These are phyloP conservation scores for Kurtzmaniella quercitrusa DNA, from an alignment of 1,139 yeast genomes.

Conservation along the genomic window DNA sequence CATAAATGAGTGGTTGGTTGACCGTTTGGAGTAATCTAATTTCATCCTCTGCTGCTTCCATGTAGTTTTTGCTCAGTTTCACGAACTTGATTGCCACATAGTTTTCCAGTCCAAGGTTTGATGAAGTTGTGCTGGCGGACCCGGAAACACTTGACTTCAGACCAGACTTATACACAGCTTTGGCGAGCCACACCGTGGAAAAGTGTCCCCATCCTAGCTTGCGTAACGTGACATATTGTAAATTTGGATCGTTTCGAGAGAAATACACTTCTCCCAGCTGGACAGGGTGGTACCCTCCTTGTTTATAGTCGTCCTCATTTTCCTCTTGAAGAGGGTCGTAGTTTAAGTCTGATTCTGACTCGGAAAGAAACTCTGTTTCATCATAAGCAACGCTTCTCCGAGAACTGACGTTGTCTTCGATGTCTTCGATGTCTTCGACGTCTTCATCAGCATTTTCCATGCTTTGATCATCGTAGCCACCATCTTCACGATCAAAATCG, in stretches of 20 bases:
- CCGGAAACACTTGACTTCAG: not conserved
- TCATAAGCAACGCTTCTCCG: not conserved
- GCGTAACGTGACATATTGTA: constrained; percentile 30
- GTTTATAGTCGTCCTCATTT: constrained; percentile 31
- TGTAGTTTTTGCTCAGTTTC: constrained; percentile 34
- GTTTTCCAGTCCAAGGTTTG: constrained; percentile 11
- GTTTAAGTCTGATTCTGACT: constrained; percentile 24
- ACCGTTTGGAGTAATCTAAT: constrained; percentile 26
- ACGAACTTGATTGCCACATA: constrained; percentile 44
- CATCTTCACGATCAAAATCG: not conserved
- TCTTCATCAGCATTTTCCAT: constrained; percentile 2
- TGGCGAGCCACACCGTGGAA: constrained; percentile 83
- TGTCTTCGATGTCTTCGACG: not conserved
- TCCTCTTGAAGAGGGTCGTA: constrained; percentile 37
- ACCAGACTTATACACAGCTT: constrained; percentile 13
- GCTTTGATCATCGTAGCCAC: constrained; percentile 5
- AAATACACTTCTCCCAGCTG: constrained; percentile 35
- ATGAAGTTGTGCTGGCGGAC: not conserved
- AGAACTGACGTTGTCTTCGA: not conserved
- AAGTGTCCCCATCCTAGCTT: constrained; percentile 85
- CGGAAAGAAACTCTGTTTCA: constrained; percentile 13
- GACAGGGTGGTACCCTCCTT: constrained; percentile 43
- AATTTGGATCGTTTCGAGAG: constrained; percentile 19
- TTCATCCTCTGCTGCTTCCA: constrained; percentile 43
- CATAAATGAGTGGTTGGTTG: constrained; percentile 13